Evolutionary conservation across 164 flowering plant species (phyloP), one percentile per base, ranked within the genome.

Genomic region (Nymphaea thermarum): DNA sequence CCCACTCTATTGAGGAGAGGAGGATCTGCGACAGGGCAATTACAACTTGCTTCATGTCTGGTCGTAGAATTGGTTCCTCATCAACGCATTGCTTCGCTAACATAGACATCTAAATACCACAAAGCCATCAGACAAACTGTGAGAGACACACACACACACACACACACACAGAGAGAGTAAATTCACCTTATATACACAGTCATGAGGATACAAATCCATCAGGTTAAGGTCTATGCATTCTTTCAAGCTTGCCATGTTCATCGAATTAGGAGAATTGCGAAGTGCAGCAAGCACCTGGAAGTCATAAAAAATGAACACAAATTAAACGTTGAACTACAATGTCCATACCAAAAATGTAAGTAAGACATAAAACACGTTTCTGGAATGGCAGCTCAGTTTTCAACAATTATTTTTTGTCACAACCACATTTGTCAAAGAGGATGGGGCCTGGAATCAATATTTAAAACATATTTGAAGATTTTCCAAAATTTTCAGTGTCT

Each of bases 1-100:
- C 98, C 98, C 98, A 93, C 78, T 93, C 98, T 12, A 91, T 81
- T 4, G 98, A 89, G 0, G 98, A 93, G 65, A 91, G 69, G 62
- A 91, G 86, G 69, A 89, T 93, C 68, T 91, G 98, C 2, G 97
- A 93, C 11, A 93, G 79, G 5, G 97, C 75, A 51, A 93, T 91
- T 71, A 93, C 98, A 2, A 84, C 85, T 76, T 91, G 92, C 79
- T 91, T 93, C 98, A 88, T 91, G 86, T 91, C 98, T 16, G 97
- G 97, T 64, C 98, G 81, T 60, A 93, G 66, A 36, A 91, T 83
- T 12, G 98, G 94, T 75, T 93, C 98, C 5, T 91, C 96, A 1
- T 93, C 98, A 44, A 87, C 89, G 17, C 98, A 93, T 77, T 86
- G 93, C 87, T 89, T 93, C 10, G 94, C 98, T 73, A 91, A 75